Evolutionary conservation across 1,284 basidiomycete genomes (phyloP).

Genomic region (Somion occarium): DNA sequence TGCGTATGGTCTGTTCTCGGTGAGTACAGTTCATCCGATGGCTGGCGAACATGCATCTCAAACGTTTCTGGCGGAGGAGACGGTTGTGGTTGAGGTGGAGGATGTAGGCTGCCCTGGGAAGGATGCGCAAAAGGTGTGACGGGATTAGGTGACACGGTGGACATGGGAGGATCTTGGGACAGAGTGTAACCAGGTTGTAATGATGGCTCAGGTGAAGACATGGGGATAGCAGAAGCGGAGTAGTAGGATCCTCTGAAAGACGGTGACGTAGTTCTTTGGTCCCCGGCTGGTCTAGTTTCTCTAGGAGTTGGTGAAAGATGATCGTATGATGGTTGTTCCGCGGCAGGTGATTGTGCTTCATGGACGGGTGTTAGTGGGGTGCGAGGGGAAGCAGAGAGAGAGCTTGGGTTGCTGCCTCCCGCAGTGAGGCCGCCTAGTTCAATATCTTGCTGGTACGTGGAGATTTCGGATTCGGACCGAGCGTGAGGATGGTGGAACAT

Average conservation of each 20-base stretch:
- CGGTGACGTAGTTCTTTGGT: conserved; percentile 18
- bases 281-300: conserved; percentile 12
- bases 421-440: conserved; percentile 17
- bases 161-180: conserved; percentile 20
- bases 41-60: conserved; percentile 49
- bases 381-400: conserved; percentile 11
- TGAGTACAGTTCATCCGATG: conserved; percentile 17
- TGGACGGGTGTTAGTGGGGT: conserved; percentile 16
- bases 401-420: conserved; percentile 1
- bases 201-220: conserved; percentile 53
- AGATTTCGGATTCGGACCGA: conserved; percentile 59
- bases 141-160: conserved; percentile 21
- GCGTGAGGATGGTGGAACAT: conserved; percentile 64
- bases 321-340: conserved; percentile 12
- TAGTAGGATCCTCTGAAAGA: conserved; percentile 54
- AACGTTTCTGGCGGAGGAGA: conserved; percentile 29
- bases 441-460: conserved; percentile 22
- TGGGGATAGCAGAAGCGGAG: conserved; percentile 61
- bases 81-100: conserved; percentile 8
- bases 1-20: conserved; percentile 9
- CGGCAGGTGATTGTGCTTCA: conserved; percentile 18
- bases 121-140: conserved; percentile 14
- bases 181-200: conserved; percentile 29
- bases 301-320: conserved; percentile 15
- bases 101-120: conserved; percentile 11